Conservation (phyloP, 768 basidiomycete genomes). For the Boletus insuetus region DNA sequence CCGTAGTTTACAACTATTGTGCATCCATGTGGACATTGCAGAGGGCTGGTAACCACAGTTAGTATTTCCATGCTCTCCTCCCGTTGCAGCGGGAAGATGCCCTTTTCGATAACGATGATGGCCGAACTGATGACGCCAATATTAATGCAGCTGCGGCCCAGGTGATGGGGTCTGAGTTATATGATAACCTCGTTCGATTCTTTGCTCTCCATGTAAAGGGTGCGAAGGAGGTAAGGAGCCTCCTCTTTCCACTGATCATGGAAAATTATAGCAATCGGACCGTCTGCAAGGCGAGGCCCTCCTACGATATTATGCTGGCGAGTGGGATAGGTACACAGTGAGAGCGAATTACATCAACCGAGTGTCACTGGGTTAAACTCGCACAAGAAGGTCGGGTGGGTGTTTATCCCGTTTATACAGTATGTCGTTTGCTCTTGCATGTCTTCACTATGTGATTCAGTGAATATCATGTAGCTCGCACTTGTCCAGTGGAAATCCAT, state of each 20-base stretch:
- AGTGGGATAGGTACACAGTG: slow-evolving; percentile 96
- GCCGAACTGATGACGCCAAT: slow-evolving; percentile 14
- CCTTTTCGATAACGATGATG: slow-evolving; percentile 19
- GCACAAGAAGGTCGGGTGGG: slow-evolving; percentile 95
- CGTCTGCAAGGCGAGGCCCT: slow-evolving; percentile 81
- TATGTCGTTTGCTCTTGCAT: slow-evolving; percentile 37
- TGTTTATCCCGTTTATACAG: slow-evolving; percentile 95
- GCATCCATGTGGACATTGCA: too few relatives aligned
- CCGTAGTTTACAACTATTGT: slow-evolving; percentile 97
- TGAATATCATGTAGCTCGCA: slow-evolving; percentile 57
- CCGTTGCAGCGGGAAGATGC: slow-evolving; percentile 22
- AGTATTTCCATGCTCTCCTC: slow-evolving; percentile 29
- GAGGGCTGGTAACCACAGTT: slow-evolving; percentile 59
- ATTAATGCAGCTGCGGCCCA: slow-evolving; percentile 72
- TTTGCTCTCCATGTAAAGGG: slow-evolving; percentile 77
- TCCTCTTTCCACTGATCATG: slow-evolving; percentile 22
- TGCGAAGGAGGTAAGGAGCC: slow-evolving; percentile 51
- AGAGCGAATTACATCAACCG: slow-evolving; percentile 98
- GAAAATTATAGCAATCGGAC: slow-evolving; percentile 61
- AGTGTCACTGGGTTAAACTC: slow-evolving; percentile 94
- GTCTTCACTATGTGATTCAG: neutral
- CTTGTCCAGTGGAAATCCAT: slow-evolving; percentile 95
- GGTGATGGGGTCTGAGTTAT: slow-evolving; percentile 95
- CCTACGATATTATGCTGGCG: slow-evolving; percentile 83
- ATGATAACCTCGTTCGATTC: slow-evolving; percentile 91